A percentile compares a stretch with the other conserved stretches of the same genome.
Evolutionary conservation across 352 stramenopile genomes (phyloP).

Genomic region (Elongisporangium undulatum): DNA sequence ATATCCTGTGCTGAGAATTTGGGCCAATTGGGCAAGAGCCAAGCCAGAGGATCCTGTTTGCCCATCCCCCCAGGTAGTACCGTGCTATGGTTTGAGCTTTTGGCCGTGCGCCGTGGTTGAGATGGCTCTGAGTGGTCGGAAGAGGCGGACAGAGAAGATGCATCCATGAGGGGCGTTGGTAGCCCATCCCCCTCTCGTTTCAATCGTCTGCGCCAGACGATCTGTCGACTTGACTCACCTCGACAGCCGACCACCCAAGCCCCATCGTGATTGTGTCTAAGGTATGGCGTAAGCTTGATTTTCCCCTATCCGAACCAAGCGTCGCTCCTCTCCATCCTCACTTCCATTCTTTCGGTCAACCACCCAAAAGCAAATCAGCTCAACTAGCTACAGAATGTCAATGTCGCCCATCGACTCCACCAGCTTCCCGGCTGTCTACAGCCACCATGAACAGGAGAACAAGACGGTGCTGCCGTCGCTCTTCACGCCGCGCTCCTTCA

Average conservation of each 20-base stretch:
- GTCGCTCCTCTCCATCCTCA: conserved; percentile 4
- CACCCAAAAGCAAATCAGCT: conserved; percentile 17
- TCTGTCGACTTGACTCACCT: background rate
- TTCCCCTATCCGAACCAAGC: background rate
- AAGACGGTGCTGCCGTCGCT: conserved; percentile 9
- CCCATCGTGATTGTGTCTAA: background rate
- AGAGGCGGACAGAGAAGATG: background rate
- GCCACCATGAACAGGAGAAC: conserved; percentile 15
- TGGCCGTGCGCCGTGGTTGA: background rate
- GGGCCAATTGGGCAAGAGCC: background rate
- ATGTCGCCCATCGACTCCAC: conserved; percentile 68
- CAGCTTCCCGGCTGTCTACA: conserved; percentile 68
- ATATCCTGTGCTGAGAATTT: background rate
- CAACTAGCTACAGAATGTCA: conserved; percentile 23
- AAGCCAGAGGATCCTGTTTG: background rate
- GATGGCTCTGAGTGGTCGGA: background rate
- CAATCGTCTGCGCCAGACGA: background rate
- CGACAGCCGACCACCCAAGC: background rate
- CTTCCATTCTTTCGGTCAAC: conserved; percentile 1
- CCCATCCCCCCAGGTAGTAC: background rate
- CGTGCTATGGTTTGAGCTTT: background rate
- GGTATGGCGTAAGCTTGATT: background rate
- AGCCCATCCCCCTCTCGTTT: background rate
- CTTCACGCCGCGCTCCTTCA: conserved; percentile 14
- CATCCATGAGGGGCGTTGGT: background rate